phyloP scores from a whole-genome alignment of 352 stramenopile genomes.

The Pythium aquatile region DNA sequence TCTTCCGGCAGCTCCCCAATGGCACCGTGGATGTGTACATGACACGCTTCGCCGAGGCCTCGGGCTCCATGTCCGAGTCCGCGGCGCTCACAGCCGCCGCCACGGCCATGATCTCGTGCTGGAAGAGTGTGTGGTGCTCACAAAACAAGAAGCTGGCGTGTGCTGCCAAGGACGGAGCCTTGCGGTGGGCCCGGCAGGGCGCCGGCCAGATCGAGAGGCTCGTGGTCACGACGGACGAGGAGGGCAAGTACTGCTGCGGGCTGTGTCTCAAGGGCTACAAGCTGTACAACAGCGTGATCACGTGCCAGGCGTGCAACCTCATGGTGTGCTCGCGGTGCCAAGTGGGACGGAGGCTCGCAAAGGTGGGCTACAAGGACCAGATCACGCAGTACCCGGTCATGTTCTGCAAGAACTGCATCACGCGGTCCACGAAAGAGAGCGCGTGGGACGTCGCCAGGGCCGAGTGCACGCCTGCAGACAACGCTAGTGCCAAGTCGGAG shows the following conservation, averaged over 20 bases:
- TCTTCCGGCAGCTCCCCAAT: constrained; percentile 54
- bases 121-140: constrained; percentile 57
- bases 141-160: constrained; percentile 74
- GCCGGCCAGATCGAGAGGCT: constrained; percentile 18
- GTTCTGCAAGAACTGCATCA: constrained; percentile 27
- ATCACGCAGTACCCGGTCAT: constrained; percentile 19
- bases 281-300: constrained; percentile 25
- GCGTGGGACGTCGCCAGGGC: constrained; percentile 14
- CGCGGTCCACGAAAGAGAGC: constrained; percentile 15
- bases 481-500: not conserved
- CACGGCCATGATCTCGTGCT: constrained; percentile 51
- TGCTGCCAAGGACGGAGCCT: constrained; percentile 28
- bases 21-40: constrained; percentile 64
- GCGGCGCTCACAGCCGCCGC: constrained; percentile 44
- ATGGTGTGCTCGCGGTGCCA: constrained; percentile 30
- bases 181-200: constrained; percentile 20
- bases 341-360: constrained; percentile 15
- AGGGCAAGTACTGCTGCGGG: constrained; percentile 26
- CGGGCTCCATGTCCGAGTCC: constrained; percentile 41
- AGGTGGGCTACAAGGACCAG: constrained; percentile 6
- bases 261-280: constrained; percentile 26
- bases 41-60: constrained; percentile 50
- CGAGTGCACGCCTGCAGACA: constrained; percentile 6
- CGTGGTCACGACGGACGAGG: constrained; percentile 19
- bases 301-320: constrained; percentile 28